Base-by-base conservation (phyloP, 768 basidiomycete species). In the Lactarius hatsudake region DNA sequence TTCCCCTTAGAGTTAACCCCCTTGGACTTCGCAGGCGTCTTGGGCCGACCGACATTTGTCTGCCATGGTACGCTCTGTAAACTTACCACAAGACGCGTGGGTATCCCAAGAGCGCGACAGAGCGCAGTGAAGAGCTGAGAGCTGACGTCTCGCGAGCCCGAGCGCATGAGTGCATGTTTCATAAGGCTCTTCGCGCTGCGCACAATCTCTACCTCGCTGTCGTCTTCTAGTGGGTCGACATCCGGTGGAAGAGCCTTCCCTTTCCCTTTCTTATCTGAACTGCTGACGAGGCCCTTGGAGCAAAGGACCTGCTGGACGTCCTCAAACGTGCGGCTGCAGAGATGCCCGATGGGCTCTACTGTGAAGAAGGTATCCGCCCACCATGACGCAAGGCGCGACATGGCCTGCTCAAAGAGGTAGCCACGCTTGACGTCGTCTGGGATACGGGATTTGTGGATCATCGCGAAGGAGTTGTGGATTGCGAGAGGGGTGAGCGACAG, bases 21-120 rank as follows among this genome's bases (percentile, higher is more conserved):
- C 70, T 77, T 79, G 61, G 74, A 73, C 75, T 82, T 86, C 62
- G 73, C 67, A 18, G 73, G 76, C 5, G 81, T 75, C 68, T 84
- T 87, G 17, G 84, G 79, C 72, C 86, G 88, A 5, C 86, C 86
- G 18, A 85, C 80, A 36, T 80, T 78, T 23, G 86, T 85, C 75
- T 94, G 85, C 95, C 95, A 98, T 12, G 94, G 93, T 12, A 98
- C 87, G 62, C 92, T 88, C 77, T 98, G 96, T 54, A 99, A 77
- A 73, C 93, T 96, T 70, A 89, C 89, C 12, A 98, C 90, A 61
- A 98, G 80, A 57, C 97, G 81, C 7, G 94, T 86, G 0, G 95
- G 95, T 23, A 98, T 86, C 13, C 88, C 90, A 7, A 98, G 81
- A 7, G 87, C 92, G 26, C 97, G 84, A 75, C 94, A 93, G 0